These are phyloP conservation scores for Alloascoidea africana DNA, from an alignment of 805 yeast species.

Conservation along the genomic window DNA sequence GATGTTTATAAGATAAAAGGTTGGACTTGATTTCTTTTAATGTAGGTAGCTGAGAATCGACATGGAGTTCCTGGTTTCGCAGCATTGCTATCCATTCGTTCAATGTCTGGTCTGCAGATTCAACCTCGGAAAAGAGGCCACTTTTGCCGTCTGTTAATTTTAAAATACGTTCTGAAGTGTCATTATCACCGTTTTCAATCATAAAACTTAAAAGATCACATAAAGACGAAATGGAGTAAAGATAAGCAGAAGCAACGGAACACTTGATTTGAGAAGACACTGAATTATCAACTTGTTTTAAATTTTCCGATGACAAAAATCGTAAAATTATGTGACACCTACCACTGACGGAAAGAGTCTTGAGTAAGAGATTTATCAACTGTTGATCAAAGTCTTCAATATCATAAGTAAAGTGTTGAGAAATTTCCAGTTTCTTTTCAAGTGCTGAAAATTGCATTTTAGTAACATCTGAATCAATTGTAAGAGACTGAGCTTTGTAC, in stretches of 20 bases:
- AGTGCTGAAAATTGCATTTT: not conserved
- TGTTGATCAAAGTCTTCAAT: not conserved
- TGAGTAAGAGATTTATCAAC: not conserved
- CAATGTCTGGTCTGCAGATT: not conserved
- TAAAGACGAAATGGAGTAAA: not conserved
- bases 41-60: not conserved
- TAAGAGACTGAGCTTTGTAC: not conserved
- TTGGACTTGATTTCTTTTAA: not conserved
- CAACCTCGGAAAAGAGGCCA: not conserved
- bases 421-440: not conserved
- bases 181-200: constrained; percentile 1
- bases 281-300: not conserved
- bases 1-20: not conserved
- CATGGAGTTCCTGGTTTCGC: not conserved
- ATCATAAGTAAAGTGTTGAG: not conserved
- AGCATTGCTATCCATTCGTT: not conserved
- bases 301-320: not conserved
- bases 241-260: not conserved
- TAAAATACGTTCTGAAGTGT: no score
- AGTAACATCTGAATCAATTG: not conserved
- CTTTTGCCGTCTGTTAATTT: not conserved
- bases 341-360: not conserved
- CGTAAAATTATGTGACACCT: not conserved
- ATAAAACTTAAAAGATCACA: not conserved
- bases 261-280: not conserved